Evolutionary conservation across 805 yeast genomes (phyloP), one percentile per base, ranked within the genome.

Genomic region (Yamadazyma olivae): DNA sequence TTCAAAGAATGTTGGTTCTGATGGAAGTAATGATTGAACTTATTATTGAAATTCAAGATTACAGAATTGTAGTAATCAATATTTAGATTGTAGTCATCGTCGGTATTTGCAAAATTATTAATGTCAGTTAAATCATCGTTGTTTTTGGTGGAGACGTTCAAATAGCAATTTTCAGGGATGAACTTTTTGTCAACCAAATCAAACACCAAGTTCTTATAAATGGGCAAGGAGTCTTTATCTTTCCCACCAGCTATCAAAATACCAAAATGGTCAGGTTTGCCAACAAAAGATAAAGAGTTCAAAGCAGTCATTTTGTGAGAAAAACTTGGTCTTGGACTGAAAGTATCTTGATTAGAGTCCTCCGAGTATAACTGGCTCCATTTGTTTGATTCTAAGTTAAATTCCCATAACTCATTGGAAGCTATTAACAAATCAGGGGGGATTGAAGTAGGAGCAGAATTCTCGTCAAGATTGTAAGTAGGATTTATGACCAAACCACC

Each of bases 351-450:
- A 41, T 41, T 49, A 17, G 47, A 52, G 20, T 13, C 9, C 38
- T 8, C 5, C 57, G 57, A 15, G 32, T 67, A 68, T 3, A 81
- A 50, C 32, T 77, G 66, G 1, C 51, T 50, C 91, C 93, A 84
- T 8, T 54, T 54, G 34, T 63, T 66, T 3, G 72, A 59, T 25
- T 65, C 68, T 27, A 80, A 54, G 51, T 80, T 74, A 45, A 81
- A 77, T 46, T 72, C 71, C 91, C 93, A 85, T 17, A 82, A 56
- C 46, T 85, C 93, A 47, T 80, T 80, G 5, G 71, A 53, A 0
- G 85, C 76, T 5, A 52, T 52, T 22, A 67, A 50, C 12, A 72
- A 43, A 32, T 64, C 66, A 12, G 15, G 5, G 2, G 41, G 42
- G 6, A 41, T 17, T 5, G 19, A 4, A 2, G 36, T 12, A 14